Conservation (phyloP, 1,284 basidiomycete genomes). For the Apiotrichum porosum region DNA sequence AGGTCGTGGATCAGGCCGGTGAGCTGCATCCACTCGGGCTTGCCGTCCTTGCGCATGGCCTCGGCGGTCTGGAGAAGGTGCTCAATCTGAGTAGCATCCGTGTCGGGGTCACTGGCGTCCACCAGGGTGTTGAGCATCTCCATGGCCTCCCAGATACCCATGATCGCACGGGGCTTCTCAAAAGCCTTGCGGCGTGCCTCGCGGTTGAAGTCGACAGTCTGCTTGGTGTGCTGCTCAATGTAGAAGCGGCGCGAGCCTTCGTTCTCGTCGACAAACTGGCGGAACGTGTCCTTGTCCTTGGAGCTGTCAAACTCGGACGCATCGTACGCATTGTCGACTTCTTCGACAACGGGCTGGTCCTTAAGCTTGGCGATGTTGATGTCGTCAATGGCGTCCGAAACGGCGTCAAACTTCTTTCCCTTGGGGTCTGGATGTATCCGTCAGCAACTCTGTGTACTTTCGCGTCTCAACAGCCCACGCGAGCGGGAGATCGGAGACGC, state of each 20-base stretch:
- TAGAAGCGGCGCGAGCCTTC: slow-evolving; percentile 84
- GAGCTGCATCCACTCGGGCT: slow-evolving; percentile 69
- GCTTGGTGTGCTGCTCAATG: slow-evolving; percentile 79
- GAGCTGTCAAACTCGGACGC: slow-evolving; percentile 63
- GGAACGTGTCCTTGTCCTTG: slow-evolving; percentile 64
- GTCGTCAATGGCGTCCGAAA: slow-evolving; percentile 68
- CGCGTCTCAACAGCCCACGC: too few relatives aligned
- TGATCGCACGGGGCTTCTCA: slow-evolving; percentile 30
- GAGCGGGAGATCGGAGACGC: too few relatives aligned
- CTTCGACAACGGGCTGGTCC: not conserved
- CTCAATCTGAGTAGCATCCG: slow-evolving; percentile 71
- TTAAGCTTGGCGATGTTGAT: slow-evolving; percentile 41
- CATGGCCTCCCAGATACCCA: slow-evolving; percentile 79
- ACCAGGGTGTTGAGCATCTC: slow-evolving; percentile 82
- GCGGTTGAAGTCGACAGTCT: slow-evolving; percentile 79
- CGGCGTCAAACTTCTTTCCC: slow-evolving; percentile 53
- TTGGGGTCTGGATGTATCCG: not conserved
- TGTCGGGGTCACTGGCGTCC: slow-evolving; percentile 65
- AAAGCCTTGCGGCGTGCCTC: slow-evolving; percentile 53
- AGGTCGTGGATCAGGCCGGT: slow-evolving; percentile 79
- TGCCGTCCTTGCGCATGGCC: slow-evolving; percentile 79
- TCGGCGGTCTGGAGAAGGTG: slow-evolving; percentile 88
- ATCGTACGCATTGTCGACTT: slow-evolving; percentile 51
- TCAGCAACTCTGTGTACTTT: too few relatives aligned
- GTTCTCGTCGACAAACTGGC: slow-evolving; percentile 58